phyloP scores from a whole-genome alignment of 31 red algal genomes.

The Odonthalia washingtoniensis region DNA sequence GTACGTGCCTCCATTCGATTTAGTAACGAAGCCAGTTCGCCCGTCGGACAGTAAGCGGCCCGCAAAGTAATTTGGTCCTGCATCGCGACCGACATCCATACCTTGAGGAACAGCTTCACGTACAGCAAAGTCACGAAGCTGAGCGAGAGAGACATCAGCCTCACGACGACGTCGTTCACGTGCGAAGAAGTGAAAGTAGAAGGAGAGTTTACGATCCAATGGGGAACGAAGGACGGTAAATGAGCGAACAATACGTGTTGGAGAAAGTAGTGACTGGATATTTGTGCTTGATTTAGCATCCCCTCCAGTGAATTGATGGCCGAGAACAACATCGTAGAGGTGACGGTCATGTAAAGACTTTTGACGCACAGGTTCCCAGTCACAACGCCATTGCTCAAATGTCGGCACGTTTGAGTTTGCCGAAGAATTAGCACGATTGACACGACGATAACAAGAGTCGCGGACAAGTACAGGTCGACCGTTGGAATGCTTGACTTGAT shows the following conservation, averaged over 20 bases:
- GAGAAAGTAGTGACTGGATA: constrained; percentile 7
- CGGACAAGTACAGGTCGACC: constrained; percentile 38
- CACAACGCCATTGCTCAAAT: constrained; percentile 66
- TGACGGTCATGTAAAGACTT: constrained; percentile 47
- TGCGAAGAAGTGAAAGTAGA: constrained; percentile 77
- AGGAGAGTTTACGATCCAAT: constrained; percentile 69
- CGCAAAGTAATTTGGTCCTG: constrained; percentile 72
- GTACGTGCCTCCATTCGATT: constrained; percentile 14
- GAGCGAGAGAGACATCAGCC: constrained; percentile 49
- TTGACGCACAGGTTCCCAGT: constrained; percentile 62
- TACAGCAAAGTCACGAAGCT: constrained; percentile 63
- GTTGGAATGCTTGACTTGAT: constrained; percentile 32
- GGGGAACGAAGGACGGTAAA: constrained; percentile 70
- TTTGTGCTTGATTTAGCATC: no score
- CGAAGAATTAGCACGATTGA: neutral
- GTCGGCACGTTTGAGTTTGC: constrained; percentile 41
- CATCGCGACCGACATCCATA: constrained; percentile 57
- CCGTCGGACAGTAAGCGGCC: constrained; percentile 70
- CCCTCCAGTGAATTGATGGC: constrained; percentile 65
- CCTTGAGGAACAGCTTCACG: constrained; percentile 38
- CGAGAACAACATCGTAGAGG: constrained; percentile 61
- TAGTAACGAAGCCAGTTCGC: constrained; percentile 43
- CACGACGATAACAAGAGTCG: constrained; percentile 54
- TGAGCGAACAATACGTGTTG: constrained; percentile 56
- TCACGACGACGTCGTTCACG: constrained; percentile 58